Base-by-base conservation (phyloP, 345 rosid genomes). In the Hibiscus syriacus region DNA sequence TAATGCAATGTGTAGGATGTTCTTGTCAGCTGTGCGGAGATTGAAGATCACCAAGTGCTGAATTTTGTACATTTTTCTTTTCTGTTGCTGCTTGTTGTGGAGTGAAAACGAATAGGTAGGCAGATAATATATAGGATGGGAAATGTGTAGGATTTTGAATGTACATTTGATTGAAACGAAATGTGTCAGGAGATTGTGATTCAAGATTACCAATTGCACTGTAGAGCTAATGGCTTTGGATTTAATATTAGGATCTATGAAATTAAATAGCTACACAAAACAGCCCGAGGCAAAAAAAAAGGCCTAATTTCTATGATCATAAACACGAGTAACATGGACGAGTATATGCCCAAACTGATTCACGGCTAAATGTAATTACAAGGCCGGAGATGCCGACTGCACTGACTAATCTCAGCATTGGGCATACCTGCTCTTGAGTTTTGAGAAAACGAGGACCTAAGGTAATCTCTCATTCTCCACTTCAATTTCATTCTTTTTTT, bases 21-120 rank as follows among this genome's bases (percentile, higher is more conserved):
- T 52, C 56, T 52, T 52, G 56, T 52, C 29, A 52, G 29, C 56
- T 22, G 56, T 52, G 56, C 22, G 56, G 29, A 52, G 56, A 52
- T 22, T 52, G 56, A 52, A 52, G 56, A 52, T 52, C 56, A 52
- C 27, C 56, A 52, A 52, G 56, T 52, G 27, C 29, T 20, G 27
- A 52, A 10, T 52, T 1, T 22, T 22, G 8, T 10, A 8, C 3
- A 6, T 17, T 49, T 50, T 19, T 2, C 4, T 20, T 50, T 19
- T 20, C 9, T 50, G 27, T 52, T 22, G 29, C 29, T 52, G 56
- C 22, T 52, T 52, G 5, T 10, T 22, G 56, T 52, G 26, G 27
- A 20, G 16, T 22, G 56, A 22, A 17, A 52, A 52, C 17, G 1
- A n/a, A 17, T 17, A 48, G 53, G 53, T 48, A 48, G 53, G 56